Conservation (phyloP, 768 basidiomycete genomes). For the Suillus decipiens region DNA sequence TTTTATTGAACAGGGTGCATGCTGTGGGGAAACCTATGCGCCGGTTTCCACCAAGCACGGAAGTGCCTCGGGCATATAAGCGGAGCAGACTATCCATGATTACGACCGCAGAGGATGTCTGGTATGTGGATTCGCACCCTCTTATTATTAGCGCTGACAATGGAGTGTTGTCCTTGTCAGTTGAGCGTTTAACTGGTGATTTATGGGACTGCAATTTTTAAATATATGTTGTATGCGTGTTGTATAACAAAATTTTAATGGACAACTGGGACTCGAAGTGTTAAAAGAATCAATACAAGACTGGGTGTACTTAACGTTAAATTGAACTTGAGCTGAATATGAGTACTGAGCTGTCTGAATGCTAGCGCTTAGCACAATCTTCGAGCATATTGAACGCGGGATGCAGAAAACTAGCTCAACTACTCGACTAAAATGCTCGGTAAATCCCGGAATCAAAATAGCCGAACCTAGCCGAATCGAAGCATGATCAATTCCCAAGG, state of each 20-base stretch:
- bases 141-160: background rate
- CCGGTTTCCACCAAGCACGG: constrained; percentile 34
- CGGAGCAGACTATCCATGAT: constrained; percentile 55
- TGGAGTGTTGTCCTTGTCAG: constrained; percentile 8
- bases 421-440: background rate
- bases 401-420: background rate
- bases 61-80: constrained; percentile 44
- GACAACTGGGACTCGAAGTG: background rate
- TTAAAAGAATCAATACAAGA: background rate
- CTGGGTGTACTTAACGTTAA: background rate
- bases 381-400: background rate
- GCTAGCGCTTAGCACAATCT: too few species aligned
- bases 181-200: background rate
- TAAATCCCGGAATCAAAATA: background rate
- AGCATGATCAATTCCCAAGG: constrained; percentile 4
- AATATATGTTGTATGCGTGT: background rate
- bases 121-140: constrained; percentile 14
- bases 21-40: constrained; percentile 55
- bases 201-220: background rate
- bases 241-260: constrained; percentile 6
- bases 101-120: constrained; percentile 45
- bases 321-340: background rate
- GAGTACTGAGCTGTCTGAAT: too few species aligned
- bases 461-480: constrained; percentile 5
- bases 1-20: constrained; percentile 54